Conservation (phyloP, 2,329 filamentous ascomycete genomes). For the Westerdykella sp. region DNA sequence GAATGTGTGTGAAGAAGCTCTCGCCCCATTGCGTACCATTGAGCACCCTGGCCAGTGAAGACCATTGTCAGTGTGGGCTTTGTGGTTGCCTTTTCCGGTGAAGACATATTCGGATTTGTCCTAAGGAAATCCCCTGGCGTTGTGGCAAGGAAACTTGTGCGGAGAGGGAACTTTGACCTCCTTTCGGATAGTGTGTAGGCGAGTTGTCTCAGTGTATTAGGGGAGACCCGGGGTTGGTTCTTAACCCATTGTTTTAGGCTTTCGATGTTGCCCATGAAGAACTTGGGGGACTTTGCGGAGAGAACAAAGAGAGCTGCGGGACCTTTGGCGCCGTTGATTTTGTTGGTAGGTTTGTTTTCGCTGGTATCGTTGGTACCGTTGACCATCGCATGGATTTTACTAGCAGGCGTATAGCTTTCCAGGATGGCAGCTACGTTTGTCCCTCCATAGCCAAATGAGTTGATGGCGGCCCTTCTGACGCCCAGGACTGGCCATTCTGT, state of each 20-base stretch:
- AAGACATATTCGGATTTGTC: not conserved
- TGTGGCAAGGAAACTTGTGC: not conserved
- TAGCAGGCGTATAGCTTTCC: not conserved
- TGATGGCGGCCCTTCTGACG: slow-evolving; percentile 15
- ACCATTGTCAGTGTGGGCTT: slow-evolving; percentile 8
- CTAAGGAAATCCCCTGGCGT: not conserved
- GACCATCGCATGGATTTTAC: no score
- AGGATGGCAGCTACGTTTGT: slow-evolving; percentile 7
- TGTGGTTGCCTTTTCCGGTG: not conserved
- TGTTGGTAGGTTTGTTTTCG: not conserved
- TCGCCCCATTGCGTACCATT: slow-evolving; percentile 15
- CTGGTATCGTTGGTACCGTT: no score
- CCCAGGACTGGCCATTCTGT: slow-evolving; percentile 1
- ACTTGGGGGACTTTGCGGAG: not conserved
- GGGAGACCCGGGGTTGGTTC: not conserved
- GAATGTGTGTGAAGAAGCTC: slow-evolving; percentile 1
- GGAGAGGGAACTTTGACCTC: not conserved
- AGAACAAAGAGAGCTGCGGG: not conserved
- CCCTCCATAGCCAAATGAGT: slow-evolving; percentile 25
- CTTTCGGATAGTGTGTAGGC: not conserved
- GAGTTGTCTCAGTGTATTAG: not conserved
- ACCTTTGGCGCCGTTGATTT: not conserved
- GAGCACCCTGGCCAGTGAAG: slow-evolving; percentile 23
- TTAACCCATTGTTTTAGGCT: not conserved
- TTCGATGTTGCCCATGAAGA: not conserved